phyloP scores from a whole-genome alignment of 495 filamentous ascomycete genomes.

The Delitschia confertaspora region DNA sequence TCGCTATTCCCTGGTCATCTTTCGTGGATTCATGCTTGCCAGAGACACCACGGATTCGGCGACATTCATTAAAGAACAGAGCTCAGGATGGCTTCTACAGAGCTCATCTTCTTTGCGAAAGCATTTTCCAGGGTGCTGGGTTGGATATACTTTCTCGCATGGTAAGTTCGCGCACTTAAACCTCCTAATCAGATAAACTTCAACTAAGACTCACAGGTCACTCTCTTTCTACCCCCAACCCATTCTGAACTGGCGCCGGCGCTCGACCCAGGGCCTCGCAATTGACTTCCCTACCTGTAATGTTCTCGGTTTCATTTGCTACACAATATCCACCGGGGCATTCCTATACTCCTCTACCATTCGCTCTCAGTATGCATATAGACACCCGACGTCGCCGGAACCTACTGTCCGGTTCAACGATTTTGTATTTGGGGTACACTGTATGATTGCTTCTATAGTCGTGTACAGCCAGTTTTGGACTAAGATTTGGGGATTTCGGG shows the following conservation, averaged over 20 bases:
- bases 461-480: slow-evolving; percentile 66
- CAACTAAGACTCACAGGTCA: slow-evolving; percentile 43
- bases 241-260: slow-evolving; percentile 61
- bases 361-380: slow-evolving; percentile 71
- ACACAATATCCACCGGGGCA: slow-evolving; percentile 59
- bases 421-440: slow-evolving; percentile 76
- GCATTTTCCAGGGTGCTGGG: slow-evolving; percentile 23
- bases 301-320: slow-evolving; percentile 69
- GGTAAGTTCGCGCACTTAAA: slow-evolving; percentile 13
- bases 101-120: slow-evolving; percentile 18
- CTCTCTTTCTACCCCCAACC: slow-evolving; percentile 89
- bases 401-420: slow-evolving; percentile 88
- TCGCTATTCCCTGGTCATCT: too few species aligned
- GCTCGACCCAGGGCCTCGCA: slow-evolving; percentile 70
- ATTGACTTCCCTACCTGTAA: slow-evolving; percentile 84
- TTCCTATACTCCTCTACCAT: slow-evolving; percentile 75
- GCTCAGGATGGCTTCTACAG: too few species aligned
- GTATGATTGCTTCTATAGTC: slow-evolving; percentile 56
- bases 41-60: too few species aligned
- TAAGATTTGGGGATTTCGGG: slow-evolving; percentile 64
- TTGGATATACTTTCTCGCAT: slow-evolving; percentile 33
- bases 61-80: too few species aligned
- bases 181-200: slow-evolving; percentile 34
- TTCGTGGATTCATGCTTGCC: too few species aligned
- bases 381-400: slow-evolving; percentile 59